phyloP scores from a whole-genome alignment of 768 basidiomycete species.

The Russula emetica region DNA sequence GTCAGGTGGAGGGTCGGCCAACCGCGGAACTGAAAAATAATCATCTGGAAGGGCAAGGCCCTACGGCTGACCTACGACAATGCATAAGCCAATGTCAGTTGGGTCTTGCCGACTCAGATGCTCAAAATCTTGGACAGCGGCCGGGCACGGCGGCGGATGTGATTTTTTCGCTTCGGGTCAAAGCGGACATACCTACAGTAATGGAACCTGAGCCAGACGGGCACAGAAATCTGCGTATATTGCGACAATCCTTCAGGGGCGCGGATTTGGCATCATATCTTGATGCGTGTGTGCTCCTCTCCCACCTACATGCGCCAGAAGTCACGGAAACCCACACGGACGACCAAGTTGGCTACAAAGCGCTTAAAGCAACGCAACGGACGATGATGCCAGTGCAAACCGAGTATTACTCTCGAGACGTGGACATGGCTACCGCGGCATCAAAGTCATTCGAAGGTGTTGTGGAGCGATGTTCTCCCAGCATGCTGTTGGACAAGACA shows the following conservation, averaged over 20 bases:
- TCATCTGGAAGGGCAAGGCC: not conserved
- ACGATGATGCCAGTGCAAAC: conserved; percentile 16
- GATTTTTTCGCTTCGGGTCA: conserved; percentile 20
- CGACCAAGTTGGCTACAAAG: conserved; percentile 52
- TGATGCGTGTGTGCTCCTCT: conserved; percentile 22
- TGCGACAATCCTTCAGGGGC: conserved; percentile 16
- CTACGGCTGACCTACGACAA: conserved; percentile 25
- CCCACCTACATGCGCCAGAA: conserved; percentile 7
- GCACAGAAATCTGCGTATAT: conserved; percentile 7
- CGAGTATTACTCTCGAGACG: conserved; percentile 25
- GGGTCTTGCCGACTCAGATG: conserved; percentile 13
- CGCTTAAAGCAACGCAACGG: conserved; percentile 11
- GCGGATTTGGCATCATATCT: conserved; percentile 26
- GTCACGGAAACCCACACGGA: conserved; percentile 35
- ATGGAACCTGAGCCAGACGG: conserved; percentile 7
- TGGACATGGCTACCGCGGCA: conserved; percentile 9
- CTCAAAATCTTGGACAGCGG: conserved; percentile 3
- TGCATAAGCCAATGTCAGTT: conserved; percentile 25
- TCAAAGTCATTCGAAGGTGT: conserved; percentile 10
- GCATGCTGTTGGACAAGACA: conserved; percentile 1
- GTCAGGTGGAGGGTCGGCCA: conserved; percentile 24
- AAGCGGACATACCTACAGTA: not conserved
- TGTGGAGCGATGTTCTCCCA: conserved; percentile 9
- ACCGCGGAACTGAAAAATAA: conserved; percentile 7
- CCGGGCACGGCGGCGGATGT: conserved; percentile 2